phyloP scores from a whole-genome alignment of 768 basidiomycete genomes.

The Mycena filopes region DNA sequence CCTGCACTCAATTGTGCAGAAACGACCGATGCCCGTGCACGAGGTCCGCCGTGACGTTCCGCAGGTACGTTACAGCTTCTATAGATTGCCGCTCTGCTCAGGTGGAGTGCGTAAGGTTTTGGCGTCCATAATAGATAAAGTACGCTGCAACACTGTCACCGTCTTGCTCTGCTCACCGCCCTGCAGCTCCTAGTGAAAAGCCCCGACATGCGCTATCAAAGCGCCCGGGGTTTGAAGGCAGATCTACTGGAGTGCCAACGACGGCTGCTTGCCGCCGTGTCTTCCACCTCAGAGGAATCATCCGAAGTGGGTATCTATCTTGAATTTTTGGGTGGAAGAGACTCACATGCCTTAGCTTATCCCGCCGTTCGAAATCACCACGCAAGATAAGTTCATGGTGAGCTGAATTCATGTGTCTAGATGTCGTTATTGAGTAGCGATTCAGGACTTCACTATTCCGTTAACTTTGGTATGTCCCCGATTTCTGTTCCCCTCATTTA shows the following conservation, averaged over 20 bases:
- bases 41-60: constrained; percentile 80
- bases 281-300: constrained; percentile 65
- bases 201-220: constrained; percentile 77
- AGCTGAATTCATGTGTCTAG: constrained; percentile 24
- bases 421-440: not conserved
- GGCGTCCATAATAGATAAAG: constrained; percentile 77
- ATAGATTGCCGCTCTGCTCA: not conserved
- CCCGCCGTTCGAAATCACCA: constrained; percentile 72
- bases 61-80: constrained; percentile 52
- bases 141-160: constrained; percentile 31
- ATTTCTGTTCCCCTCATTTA: constrained; percentile 8
- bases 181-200: constrained; percentile 71
- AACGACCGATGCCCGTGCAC: constrained; percentile 78
- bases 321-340: constrained; percentile 23
- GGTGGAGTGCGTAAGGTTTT: constrained; percentile 39
- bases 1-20: constrained; percentile 76
- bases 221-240: constrained; percentile 73
- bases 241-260: constrained; percentile 78
- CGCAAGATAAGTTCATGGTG: constrained; percentile 73
- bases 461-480: constrained; percentile 60
- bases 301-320: constrained; percentile 55
- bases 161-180: constrained; percentile 19
- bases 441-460: constrained; percentile 77
- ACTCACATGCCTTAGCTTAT: constrained; percentile 59
- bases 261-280: constrained; percentile 67